Percentiles rank a stretch among this genome's conserved stretches.
Conservation (phyloP, 2,329 filamentous ascomycete species). For the Colletotrichum spinosum region DNA sequence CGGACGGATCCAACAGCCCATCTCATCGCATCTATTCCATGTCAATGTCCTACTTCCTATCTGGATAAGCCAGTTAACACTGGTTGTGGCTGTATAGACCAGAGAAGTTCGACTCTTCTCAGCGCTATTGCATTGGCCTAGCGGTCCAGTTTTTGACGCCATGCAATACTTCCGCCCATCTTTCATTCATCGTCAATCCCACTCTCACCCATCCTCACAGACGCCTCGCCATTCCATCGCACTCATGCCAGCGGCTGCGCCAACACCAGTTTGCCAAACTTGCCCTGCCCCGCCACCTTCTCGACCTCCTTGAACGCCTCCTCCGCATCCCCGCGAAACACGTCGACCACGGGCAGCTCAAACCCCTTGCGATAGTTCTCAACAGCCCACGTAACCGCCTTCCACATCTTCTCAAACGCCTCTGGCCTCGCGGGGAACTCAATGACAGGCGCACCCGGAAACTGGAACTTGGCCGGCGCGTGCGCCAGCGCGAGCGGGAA, state of each 20-base stretch:
- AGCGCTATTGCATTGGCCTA: too few relatives aligned
- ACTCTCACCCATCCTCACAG: too few relatives aligned
- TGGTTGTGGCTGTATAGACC: too few relatives aligned
- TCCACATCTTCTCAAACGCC: constrained; percentile 16
- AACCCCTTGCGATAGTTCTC: constrained; percentile 13
- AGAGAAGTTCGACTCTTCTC: too few relatives aligned
- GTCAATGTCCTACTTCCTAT: too few relatives aligned
- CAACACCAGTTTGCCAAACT: constrained; percentile 22
- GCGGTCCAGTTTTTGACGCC: too few relatives aligned
- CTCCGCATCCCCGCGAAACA: constrained; percentile 17
- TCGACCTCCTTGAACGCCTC: constrained; percentile 14
- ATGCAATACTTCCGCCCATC: too few relatives aligned
- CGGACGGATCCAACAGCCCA: too few relatives aligned
- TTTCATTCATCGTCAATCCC: too few relatives aligned
- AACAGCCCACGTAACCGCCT: constrained; percentile 1
- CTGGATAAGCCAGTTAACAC: too few relatives aligned
- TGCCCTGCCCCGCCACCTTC: constrained; percentile 14
- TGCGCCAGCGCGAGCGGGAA: constrained; percentile 14
- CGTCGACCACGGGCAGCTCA: constrained; percentile 9
- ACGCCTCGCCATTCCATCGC: neutral
- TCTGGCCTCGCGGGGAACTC: constrained; percentile 13
- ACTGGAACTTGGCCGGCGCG: neutral
- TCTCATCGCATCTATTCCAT: too few relatives aligned
- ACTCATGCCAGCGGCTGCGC: constrained; percentile 13
- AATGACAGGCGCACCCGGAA: neutral